phyloP scores from a whole-genome alignment of 305 asterid genomes.

The Salvia sclarea region DNA sequence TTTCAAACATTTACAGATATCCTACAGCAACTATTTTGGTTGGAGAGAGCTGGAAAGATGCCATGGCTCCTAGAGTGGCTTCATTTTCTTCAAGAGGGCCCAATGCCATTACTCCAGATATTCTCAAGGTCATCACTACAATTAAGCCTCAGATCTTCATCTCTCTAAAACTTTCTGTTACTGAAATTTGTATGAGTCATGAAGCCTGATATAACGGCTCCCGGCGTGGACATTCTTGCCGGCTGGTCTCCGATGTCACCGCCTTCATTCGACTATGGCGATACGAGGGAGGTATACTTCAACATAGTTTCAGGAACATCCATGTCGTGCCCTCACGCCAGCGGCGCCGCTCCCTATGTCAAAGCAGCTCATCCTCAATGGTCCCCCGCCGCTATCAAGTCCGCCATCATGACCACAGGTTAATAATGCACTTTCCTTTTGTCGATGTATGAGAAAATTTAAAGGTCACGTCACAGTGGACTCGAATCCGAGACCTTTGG shows the following conservation, averaged over 20 bases:
- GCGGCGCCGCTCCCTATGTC: constrained; percentile 59
- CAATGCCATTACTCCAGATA: constrained; percentile 45
- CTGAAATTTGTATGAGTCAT: too few species aligned
- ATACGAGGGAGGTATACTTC: constrained; percentile 42
- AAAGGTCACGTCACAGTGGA: too few species aligned
- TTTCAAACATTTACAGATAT: constrained; percentile 25
- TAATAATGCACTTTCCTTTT: too few species aligned
- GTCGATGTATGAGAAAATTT: too few species aligned
- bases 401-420: constrained; percentile 76
- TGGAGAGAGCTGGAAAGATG: constrained; percentile 46
- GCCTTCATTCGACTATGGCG: constrained; percentile 34
- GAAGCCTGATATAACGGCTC: constrained; percentile 68
- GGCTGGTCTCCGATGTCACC: constrained; percentile 56
- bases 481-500: too few species aligned
- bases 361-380: constrained; percentile 56
- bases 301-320: constrained; percentile 64
- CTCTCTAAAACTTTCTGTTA: too few species aligned
- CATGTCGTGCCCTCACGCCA: constrained; percentile 65
- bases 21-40: constrained; percentile 50
- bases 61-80: constrained; percentile 50
- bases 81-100: constrained; percentile 71
- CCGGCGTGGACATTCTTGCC: constrained; percentile 71
- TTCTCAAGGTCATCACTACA: constrained; percentile 72
- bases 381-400: constrained; percentile 70
- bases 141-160: too few species aligned